A percentile compares a stretch with the other conserved stretches of the same genome.
Evolutionary conservation across 2,329 filamentous ascomycete genomes (phyloP).

Genomic region (Ceratocystis eucalypticola): DNA sequence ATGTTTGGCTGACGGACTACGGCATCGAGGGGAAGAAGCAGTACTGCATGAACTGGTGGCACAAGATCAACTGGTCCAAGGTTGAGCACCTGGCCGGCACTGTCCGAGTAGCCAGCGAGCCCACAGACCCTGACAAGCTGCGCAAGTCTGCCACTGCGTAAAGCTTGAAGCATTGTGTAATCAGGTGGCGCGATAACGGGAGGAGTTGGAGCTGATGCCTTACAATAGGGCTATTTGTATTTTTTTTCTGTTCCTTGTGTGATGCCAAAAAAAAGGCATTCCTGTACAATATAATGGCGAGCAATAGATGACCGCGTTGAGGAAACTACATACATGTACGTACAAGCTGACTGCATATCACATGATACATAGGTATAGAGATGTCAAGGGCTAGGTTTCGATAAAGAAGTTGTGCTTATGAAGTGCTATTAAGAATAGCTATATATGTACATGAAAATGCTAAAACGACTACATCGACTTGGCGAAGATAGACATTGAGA

Average conservation of each 20-base stretch:
- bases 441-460: not conserved
- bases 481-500: not conserved
- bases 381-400: not conserved
- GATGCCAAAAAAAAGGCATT: constrained; percentile 8
- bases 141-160: not conserved
- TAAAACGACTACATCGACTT: not conserved
- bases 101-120: constrained; percentile 2
- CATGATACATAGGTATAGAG: not conserved
- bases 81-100: constrained; percentile 37
- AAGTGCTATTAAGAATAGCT: constrained; percentile 3
- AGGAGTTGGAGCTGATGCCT: not conserved
- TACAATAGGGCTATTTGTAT: not conserved
- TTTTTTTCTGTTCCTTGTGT: constrained; percentile 6
- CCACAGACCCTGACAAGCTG: constrained; percentile 10
- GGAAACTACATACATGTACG: not conserved
- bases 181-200: not conserved
- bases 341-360: not conserved
- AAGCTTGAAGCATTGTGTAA: not conserved
- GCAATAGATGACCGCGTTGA: constrained; percentile 2
- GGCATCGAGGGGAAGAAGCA: constrained; percentile 57
- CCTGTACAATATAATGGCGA: constrained; percentile 19
- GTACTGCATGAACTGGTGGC: constrained; percentile 77
- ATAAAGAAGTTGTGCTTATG: not conserved
- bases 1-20: constrained; percentile 79
- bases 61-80: constrained; percentile 68